Evolutionary conservation across 2,329 filamentous ascomycete genomes (phyloP), one percentile per base, ranked within the genome.

Genomic region (Monosporascus sp.): DNA sequence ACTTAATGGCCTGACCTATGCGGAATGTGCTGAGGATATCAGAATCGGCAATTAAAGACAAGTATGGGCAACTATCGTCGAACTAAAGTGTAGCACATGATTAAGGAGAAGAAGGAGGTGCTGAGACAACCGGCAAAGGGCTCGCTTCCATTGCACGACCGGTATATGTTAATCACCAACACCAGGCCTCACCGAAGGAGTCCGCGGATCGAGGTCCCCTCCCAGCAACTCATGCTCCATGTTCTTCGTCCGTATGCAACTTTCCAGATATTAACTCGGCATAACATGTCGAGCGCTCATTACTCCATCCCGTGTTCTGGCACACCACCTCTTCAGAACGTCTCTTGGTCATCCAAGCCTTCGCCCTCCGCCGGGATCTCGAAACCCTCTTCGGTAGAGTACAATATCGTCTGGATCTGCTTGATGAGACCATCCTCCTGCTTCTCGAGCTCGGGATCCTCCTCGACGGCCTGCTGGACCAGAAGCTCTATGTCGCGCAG

Each of bases 381-480:
- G 66, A 96, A 96, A 37, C 87, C 86, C 63, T 89, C 86, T 80
- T 99, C 94, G 57, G 94, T 99, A 57, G 91, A 96, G 80, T 99
- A 99, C 59, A 99, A 80, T 68, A 97, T 97, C 37, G 84, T 86
- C 77, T 99, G 94, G 72, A 99, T 97, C 71, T 93, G 87, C 82
- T 96, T 97, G 71, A 97, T 82, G 58, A 99, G 78, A 17, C 91
- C 87, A 58, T 91, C 88, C 65, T 97, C 93, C 57, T 96, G 89
- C 81, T 95, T 93, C 76, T 97, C 94, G 50, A 97, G 76, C 74
- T 96, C 88, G 0, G 92, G 92, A 61, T 97, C 89, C 58, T 91
- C 88, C 63, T 99, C 94, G 67, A 95, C 88, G 11, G 92, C 91
- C 66, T 90, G 88, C 77, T 99, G 94, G 52, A 99, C 83, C 65